Conservation (phyloP, 2,329 filamentous ascomycete genomes). For the Trichothecium roseum region DNA sequence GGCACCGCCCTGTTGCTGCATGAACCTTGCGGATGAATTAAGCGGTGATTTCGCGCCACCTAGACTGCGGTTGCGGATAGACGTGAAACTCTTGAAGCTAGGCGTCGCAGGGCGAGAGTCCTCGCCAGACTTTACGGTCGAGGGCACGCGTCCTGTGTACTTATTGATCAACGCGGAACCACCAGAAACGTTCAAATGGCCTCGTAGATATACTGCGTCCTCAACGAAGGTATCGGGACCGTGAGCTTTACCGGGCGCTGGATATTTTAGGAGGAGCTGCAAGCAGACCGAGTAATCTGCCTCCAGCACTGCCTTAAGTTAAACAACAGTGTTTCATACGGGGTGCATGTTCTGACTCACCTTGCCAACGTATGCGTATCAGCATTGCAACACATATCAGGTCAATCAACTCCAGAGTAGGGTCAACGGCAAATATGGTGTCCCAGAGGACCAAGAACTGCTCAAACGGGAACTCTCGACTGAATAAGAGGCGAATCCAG, state of each 20-base stretch:
- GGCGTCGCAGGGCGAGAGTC: slow-evolving; percentile 21
- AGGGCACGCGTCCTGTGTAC: slow-evolving; percentile 51
- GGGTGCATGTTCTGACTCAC: slow-evolving; percentile 39
- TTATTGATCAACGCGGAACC: slow-evolving; percentile 59
- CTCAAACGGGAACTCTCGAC: slow-evolving; percentile 84
- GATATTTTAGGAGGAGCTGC: slow-evolving; percentile 75
- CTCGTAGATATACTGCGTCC: slow-evolving; percentile 67
- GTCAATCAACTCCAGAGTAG: slow-evolving; percentile 71
- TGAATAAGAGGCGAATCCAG: slow-evolving; percentile 89
- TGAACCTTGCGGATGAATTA: slow-evolving; percentile 34
- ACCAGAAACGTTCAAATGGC: slow-evolving; percentile 52
- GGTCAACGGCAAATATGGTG: slow-evolving; percentile 76
- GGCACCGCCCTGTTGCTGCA: slow-evolving; percentile 43
- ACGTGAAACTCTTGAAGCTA: slow-evolving; percentile 19
- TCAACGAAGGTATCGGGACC: slow-evolving; percentile 72
- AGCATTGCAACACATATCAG: slow-evolving; percentile 92
- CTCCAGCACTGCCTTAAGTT: slow-evolving; percentile 53
- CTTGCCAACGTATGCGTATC: slow-evolving; percentile 78
- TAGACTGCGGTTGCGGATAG: slow-evolving; percentile 29
- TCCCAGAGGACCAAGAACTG: slow-evolving; percentile 85
- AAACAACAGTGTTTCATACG: neutral
- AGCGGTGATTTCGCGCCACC: slow-evolving; percentile 32
- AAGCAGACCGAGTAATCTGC: slow-evolving; percentile 82
- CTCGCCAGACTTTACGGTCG: slow-evolving; percentile 14
- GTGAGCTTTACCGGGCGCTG: slow-evolving; percentile 49